A percentile compares a stretch with the other conserved stretches of the same genome.
Conservation (phyloP, 352 stramenopile species). For the Globisporangium orthogonon region DNA sequence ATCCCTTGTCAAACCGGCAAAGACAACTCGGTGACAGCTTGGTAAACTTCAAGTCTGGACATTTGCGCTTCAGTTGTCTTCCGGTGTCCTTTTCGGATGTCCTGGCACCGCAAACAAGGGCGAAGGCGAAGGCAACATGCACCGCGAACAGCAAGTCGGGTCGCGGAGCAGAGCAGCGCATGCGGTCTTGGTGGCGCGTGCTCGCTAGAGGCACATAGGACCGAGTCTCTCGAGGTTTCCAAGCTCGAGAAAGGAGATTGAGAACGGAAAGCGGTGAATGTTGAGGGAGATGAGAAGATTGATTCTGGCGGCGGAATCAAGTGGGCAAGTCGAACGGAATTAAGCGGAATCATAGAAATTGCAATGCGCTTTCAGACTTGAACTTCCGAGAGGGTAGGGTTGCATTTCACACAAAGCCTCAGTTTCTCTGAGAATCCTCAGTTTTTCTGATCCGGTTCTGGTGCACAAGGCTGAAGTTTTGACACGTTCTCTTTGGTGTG, state of each 20-base stretch:
- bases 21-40: not conserved
- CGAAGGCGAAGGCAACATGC: too few species aligned
- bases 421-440: not conserved
- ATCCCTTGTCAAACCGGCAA: not conserved
- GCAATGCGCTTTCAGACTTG: not conserved
- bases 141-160: too few species aligned
- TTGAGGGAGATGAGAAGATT: not conserved
- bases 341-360: not conserved
- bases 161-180: too few species aligned
- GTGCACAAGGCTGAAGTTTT: conserved; percentile 4
- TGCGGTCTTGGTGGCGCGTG: too few species aligned
- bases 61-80: conserved; percentile 1
- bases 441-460: conserved; percentile 2
- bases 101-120: not conserved
- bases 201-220: too few species aligned
- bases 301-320: not conserved
- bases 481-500: too few species aligned
- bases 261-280: not conserved
- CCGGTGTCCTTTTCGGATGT: not conserved
- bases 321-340: not conserved
- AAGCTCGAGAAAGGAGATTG: too few species aligned
- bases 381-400: not conserved
- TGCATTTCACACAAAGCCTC: not conserved
- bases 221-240: too few species aligned
- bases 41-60: conserved; percentile 1